A percentile compares a stretch with the other conserved stretches of the same genome.
These are phyloP conservation scores for Apiospora kogelbergensis DNA, from an alignment of 2,329 filamentous ascomycete genomes.

Conservation along the genomic window DNA sequence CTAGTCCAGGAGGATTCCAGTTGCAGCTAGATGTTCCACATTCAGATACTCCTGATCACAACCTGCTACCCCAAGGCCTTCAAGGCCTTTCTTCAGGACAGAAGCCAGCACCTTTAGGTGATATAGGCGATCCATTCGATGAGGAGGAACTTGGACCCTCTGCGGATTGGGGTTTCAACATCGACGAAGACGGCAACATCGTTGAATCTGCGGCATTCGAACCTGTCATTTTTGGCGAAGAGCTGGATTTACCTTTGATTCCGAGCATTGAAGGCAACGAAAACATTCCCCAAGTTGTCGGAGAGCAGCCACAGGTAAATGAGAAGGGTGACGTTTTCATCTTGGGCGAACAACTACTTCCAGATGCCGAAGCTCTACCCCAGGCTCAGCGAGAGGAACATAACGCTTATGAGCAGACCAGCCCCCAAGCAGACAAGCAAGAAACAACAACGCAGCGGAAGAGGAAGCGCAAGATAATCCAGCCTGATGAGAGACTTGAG, in stretches of 20 bases:
- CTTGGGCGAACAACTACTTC: conserved; percentile 38
- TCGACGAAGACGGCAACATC: conserved; percentile 53
- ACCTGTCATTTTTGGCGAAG: conserved; percentile 29
- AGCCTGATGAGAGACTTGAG: conserved; percentile 32
- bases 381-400: conserved; percentile 22
- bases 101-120: conserved; percentile 18
- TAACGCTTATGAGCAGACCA: background rate
- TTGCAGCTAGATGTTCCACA: conserved; percentile 25
- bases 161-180: conserved; percentile 45
- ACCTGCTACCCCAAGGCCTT: conserved; percentile 24
- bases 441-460: conserved; percentile 20
- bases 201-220: conserved; percentile 27
- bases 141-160: conserved; percentile 40
- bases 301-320: conserved; percentile 18
- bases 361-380: conserved; percentile 36
- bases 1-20: conserved; percentile 17
- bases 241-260: conserved; percentile 45
- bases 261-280: conserved; percentile 22
- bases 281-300: background rate
- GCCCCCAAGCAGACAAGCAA: background rate
- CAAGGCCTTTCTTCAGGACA: conserved; percentile 28
- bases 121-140: conserved; percentile 25
- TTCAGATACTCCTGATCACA: conserved; percentile 23
- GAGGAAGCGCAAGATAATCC: conserved; percentile 20
- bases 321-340: conserved; percentile 36